Percentiles rank a stretch among this genome's conserved stretches.
phyloP scores from a whole-genome alignment of 2,329 filamentous ascomycete genomes.

The Xylariaceae sp. region DNA sequence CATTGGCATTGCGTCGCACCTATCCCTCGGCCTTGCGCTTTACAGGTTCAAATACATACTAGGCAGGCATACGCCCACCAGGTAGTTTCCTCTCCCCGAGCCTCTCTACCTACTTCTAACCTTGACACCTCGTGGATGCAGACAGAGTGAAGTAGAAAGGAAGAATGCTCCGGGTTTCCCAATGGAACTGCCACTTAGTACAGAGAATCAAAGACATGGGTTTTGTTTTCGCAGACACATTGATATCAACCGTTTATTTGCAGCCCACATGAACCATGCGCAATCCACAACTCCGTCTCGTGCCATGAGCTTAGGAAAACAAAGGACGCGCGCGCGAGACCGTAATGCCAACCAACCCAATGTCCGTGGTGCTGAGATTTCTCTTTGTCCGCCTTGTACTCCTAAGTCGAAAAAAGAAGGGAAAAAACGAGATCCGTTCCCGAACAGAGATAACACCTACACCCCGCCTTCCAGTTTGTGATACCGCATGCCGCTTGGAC shows the following conservation, averaged over 20 bases:
- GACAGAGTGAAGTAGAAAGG: conserved; percentile 3
- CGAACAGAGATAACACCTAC: conserved; percentile 18
- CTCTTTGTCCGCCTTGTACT: conserved; percentile 31
- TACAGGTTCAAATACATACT: conserved; percentile 14
- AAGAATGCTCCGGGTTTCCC: conserved; percentile 12
- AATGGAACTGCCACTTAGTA: conserved; percentile 17
- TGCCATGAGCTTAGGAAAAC: conserved; percentile 28
- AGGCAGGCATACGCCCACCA: conserved; percentile 12
- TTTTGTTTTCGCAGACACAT: conserved; percentile 12
- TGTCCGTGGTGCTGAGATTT: conserved; percentile 29
- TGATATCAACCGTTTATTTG: conserved; percentile 32
- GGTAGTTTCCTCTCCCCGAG: conserved; percentile 9
- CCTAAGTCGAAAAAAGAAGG: conserved; percentile 18
- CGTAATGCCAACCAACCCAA: conserved; percentile 27
- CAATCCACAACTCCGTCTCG: conserved; percentile 34
- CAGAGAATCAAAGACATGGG: conserved; percentile 22
- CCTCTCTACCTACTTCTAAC: conserved; percentile 3
- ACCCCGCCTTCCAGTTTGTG: conserved; percentile 17
- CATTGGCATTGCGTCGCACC: conserved; percentile 9
- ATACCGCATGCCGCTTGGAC: conserved; percentile 30
- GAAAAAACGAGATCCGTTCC: conserved; percentile 14
- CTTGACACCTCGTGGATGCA: no score
- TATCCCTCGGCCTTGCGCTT: conserved; percentile 2
- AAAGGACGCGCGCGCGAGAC: conserved; percentile 28
- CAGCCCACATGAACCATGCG: conserved; percentile 26